Evolutionary conservation across 176 grass and related monocot genomes (phyloP), one percentile per base, ranked within the genome.

Genomic region (Musa schizocarpa): DNA sequence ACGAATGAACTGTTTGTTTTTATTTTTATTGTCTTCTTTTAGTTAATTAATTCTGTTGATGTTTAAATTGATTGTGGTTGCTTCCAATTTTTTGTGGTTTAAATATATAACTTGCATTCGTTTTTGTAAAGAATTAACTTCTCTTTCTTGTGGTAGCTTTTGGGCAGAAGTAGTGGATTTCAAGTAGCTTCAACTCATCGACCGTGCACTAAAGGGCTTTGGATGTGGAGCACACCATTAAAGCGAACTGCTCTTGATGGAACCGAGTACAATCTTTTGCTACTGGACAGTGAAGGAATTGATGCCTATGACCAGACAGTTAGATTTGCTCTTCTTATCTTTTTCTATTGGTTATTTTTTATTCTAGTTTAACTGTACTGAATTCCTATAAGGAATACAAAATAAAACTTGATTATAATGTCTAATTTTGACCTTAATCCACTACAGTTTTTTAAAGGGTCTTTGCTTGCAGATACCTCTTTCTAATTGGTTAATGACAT

Each of bases 221-320:
- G 95, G 95, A 94, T 99, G 88, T 99, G 95, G 95, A 99, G 95
- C 17, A 25, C 78, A 0, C 95, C 95, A 71, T 81, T 99, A 81
- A 99, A 93, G 76, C 82, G 88, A 83, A 94, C 82, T 76, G 91
- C 84, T 71, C 83, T 94, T 61, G 95, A 99, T 79, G 95, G 95
- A 71, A 99, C 84, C 52, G 91, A 92, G 72, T 99, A 94, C 73
- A 94, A 78, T 81, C 84, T 99, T 85, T 73, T 99, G 43, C 83
- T 99, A 66, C 78, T 99, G 54, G 95, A 99, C 74, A 92, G 84
- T 61, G 95, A 99, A 89, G 95, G 95, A 81, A 99, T 99, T 78
- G 95, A 94, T 91, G 95, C 95, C 75, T 99, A 89, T 77, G 95
- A 99, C 64, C 95, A 99, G 89, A 94, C 95, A 17, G 95, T 98